Conservation (phyloP, 192 early-diverging fungal species). For the Backusella tuberculispora region DNA sequence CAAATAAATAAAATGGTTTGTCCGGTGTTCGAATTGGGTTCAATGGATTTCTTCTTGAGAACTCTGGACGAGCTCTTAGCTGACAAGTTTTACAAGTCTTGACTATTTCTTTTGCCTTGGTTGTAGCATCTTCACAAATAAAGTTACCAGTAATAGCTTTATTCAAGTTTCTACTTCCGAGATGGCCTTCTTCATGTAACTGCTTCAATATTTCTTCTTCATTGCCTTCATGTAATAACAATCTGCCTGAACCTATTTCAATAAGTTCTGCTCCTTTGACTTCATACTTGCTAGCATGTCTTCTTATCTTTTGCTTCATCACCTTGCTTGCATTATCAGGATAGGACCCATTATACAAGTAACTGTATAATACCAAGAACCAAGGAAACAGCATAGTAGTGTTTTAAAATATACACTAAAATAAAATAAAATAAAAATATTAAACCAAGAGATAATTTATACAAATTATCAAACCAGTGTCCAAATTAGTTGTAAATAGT, state of each 20-base stretch:
- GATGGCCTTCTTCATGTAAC: constrained; percentile 24
- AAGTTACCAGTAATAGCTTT: neutral
- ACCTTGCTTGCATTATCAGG: neutral
- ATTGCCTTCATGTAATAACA: constrained; percentile 21
- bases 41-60: neutral
- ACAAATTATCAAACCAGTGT: no score
- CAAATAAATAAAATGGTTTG: no score
- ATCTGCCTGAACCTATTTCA: neutral
- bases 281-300: neutral
- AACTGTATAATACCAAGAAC: no score
- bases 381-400: no score
- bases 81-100: constrained; percentile 23
- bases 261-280: neutral
- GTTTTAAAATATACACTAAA: no score
- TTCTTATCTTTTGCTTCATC: neutral
- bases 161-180: constrained; percentile 16
- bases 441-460: no score
- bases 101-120: neutral
- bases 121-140: neutral
- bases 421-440: no score
- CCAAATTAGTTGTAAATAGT: no score
- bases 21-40: neutral
- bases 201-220: neutral
- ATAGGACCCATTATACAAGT: neutral
- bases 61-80: neutral